Evolutionary conservation across 345 rosid genomes (phyloP), one percentile per base, ranked within the genome.

Genomic region (Trapa bicornis): DNA sequence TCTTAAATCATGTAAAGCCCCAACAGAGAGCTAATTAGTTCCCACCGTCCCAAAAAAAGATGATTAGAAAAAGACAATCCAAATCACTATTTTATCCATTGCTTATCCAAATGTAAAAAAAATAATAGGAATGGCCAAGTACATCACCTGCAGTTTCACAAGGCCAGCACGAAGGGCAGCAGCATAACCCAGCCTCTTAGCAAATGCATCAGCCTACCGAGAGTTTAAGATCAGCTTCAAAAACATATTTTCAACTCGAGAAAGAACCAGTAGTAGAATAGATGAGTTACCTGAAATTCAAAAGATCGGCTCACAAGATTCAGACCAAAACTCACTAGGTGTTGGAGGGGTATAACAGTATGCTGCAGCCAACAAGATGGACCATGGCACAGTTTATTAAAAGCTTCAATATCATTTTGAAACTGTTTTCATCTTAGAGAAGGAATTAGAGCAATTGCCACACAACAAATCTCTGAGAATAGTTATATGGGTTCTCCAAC

Each of bases 231-330:
- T 47, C 70, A 37, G 67, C 9, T 33, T 61, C 48, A 42, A 57
- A 6, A 4, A n/a, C 9, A 35, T 32, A 42, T 11, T 39, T 37
- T 36, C 8, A 47, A 60, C 6, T 32, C 45, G 47, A 6, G 12
- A 42, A 57, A 58, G 29, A 32, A 36, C n/a, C 17, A 17, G 29
- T 33, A 37, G 15, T 32, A 15, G 57, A 58, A 56, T 53, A 12
- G 56, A 65, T 47, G 56, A 72, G 41, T 65, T 73, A 95, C 99
- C 97, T 91, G 99, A 80, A 91, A 95, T 80, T 95, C 99, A 72
- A 95, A 95, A 2, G 99, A 85, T 66, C 97, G 83, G 82, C 97
- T 95, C 76, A 95, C 93, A 39, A 91, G 91, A 80, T 95, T 95
- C 62, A 91, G 92, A 66, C 87, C 91, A 75, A 95, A 83, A 77